Conservation (phyloP, 768 basidiomycete species). For the Wakefieldia striispora region DNA sequence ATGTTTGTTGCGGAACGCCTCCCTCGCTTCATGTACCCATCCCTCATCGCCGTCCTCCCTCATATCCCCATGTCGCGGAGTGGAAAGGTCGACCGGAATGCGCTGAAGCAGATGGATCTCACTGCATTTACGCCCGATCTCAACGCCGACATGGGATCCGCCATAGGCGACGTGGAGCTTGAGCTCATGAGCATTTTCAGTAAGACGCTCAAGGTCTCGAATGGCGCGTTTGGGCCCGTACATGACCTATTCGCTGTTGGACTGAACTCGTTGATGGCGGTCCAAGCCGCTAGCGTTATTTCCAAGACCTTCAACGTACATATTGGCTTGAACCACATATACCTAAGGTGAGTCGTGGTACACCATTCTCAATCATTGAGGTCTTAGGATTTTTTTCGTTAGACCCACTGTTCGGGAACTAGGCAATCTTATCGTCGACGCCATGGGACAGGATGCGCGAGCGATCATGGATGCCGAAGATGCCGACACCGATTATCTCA, state of each 20-base stretch:
- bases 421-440: conserved; percentile 25
- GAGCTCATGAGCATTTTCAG: conserved; percentile 27
- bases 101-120: conserved; percentile 29
- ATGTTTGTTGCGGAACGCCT: conserved; percentile 28
- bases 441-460: conserved; percentile 28
- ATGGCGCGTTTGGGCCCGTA: conserved; percentile 22
- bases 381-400: background rate
- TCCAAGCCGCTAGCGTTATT: conserved; percentile 29
- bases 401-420: conserved; percentile 29
- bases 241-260: conserved; percentile 32
- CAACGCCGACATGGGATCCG: conserved; percentile 23
- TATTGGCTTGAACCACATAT: conserved; percentile 29
- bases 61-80: conserved; percentile 24
- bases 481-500: conserved; percentile 28
- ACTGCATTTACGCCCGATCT: conserved; percentile 20
- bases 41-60: conserved; percentile 25
- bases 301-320: conserved; percentile 30
- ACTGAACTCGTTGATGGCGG: conserved; percentile 32
- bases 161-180: conserved; percentile 25
- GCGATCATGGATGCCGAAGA: conserved; percentile 32
- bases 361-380: background rate
- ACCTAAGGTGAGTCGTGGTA: conserved; percentile 22
- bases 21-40: conserved; percentile 33
- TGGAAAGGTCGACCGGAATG: conserved; percentile 29
- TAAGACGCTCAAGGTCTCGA: conserved; percentile 20